These are phyloP conservation scores for Taxillus chinensis DNA, from an alignment of 164 flowering plant genomes.

Conservation along the genomic window DNA sequence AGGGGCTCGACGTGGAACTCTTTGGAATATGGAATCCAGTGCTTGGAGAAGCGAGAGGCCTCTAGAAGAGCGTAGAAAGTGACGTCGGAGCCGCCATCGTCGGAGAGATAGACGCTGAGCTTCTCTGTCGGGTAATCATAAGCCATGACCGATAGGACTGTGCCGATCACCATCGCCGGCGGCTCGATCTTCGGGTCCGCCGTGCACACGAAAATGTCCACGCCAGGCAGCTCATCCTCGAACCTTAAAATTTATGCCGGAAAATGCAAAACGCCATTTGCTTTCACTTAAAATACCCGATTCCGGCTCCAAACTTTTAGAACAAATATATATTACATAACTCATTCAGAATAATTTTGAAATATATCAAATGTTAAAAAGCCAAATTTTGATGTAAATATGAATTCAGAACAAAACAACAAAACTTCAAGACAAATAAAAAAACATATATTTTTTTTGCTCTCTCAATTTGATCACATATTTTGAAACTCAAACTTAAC, in stretches of 20 bases:
- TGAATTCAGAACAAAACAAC: too few species aligned
- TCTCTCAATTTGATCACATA: too few species aligned
- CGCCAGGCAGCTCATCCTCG: constrained; percentile 12
- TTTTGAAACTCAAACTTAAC: too few species aligned
- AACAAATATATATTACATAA: too few species aligned
- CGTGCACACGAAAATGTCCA: constrained; percentile 30
- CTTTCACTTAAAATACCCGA: too few species aligned
- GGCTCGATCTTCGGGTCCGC: constrained; percentile 25
- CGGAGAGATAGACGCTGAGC: constrained; percentile 20
- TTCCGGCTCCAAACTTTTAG: neutral
- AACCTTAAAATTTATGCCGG: constrained; percentile 3
- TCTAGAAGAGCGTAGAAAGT: constrained; percentile 24
- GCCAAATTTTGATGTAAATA: too few species aligned
- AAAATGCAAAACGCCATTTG: too few species aligned
- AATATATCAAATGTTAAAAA: too few species aligned
- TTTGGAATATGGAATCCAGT: constrained; percentile 24
- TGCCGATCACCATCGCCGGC: constrained; percentile 19
- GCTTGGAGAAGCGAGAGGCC: constrained; percentile 19
- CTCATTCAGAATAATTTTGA: too few species aligned
- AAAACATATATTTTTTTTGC: too few species aligned
- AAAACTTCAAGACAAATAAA: too few species aligned
- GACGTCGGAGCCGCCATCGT: constrained; percentile 22
- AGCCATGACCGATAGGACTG: constrained; percentile 22
- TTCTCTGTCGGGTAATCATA: constrained; percentile 23
- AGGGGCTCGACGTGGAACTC: constrained; percentile 18